A percentile compares a stretch with the other conserved stretches of the same genome.
Evolutionary conservation across 164 flowering plant genomes (phyloP).

Genomic region (Buxus sempervirens): DNA sequence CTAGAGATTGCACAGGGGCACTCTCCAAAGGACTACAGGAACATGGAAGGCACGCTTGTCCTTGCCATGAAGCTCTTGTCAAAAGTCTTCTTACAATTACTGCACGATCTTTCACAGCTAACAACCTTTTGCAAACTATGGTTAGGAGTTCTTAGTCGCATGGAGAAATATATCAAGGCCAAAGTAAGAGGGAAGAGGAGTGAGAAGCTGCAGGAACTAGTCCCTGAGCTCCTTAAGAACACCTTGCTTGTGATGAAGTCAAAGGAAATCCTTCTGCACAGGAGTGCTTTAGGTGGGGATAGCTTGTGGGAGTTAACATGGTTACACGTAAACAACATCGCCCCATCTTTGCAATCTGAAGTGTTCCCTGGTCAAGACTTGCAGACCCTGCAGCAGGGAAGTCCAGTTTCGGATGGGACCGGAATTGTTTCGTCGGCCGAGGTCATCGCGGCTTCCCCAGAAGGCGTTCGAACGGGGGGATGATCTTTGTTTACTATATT

Average conservation of each 20-base stretch:
- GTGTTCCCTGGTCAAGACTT: background rate
- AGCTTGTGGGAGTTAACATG: constrained; percentile 1
- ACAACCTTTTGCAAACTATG: constrained; percentile 1
- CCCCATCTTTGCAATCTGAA: constrained; percentile 2
- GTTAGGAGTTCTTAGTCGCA: background rate
- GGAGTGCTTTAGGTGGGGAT: constrained; percentile 2
- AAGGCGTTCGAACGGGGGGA: background rate
- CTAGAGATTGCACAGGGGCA: constrained; percentile 4
- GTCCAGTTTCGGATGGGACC: constrained; percentile 1
- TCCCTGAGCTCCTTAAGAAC: constrained; percentile 3
- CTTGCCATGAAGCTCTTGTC: background rate
- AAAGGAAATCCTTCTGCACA: background rate
- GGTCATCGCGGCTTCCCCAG: background rate
- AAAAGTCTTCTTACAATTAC: background rate
- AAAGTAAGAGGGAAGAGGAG: constrained; percentile 4
- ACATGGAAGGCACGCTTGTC: constrained; percentile 6
- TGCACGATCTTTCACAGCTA: background rate
- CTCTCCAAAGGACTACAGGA: background rate
- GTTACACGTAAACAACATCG: constrained; percentile 2
- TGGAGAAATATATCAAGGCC: constrained; percentile 1
- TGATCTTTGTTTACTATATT: too few relatives aligned
- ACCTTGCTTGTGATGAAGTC: constrained; percentile 4
- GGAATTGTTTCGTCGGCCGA: background rate
- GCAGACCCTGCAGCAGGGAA: background rate
- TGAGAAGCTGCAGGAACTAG: constrained; percentile 1